Evolutionary conservation across 148 eudicot genomes (phyloP), one percentile per base, ranked within the genome.

Genomic region (Rhododendron mucronatum): DNA sequence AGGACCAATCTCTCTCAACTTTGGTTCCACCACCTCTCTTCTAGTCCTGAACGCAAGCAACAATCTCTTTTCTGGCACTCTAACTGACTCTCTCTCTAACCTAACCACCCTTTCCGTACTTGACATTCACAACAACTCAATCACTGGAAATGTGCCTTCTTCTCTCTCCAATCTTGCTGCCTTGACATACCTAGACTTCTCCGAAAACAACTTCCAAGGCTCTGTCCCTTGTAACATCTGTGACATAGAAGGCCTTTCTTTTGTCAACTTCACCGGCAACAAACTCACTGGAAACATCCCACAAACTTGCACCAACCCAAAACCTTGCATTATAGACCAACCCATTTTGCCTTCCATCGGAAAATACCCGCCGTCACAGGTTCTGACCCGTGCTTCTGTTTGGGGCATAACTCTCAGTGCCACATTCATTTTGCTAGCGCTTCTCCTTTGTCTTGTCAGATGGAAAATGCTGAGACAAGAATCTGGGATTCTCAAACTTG

Each of bases 121-220:
- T 44, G 99, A 96, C 86, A 91, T 96, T 50, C 99, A 96, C 89
- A 91, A 89, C 88, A 96, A 96, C 86, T 77, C 85, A 16, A 86
- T 96, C 63, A 83, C 92, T 16, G 98, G 96, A 37, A 89, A 84
- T 79, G 86, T 96, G 55, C 96, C 98, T 61, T 39, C 88, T 82
- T 88, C 94, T 3, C 88, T 96, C 45, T 84, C 97, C 37, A 90
- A 85, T 88, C 95, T 96, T 77, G 89, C 87, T 87, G 85, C 92
- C 83, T 91, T 95, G 95, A 95, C 99, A 69, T 95, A 94, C 87
- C 93, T 96, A 26, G 99, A 96, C 88, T 85, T 96, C 73, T 96
- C 99, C 18, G 88, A 81, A 48, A 96, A 96, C 89, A 83, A 87
- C 21, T 94, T 96, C 73, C 88, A 82, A 67, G 88, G 88, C 44